Base-by-base conservation (phyloP, 148 eudicot genomes). In the Selenicereus undatus region DNA sequence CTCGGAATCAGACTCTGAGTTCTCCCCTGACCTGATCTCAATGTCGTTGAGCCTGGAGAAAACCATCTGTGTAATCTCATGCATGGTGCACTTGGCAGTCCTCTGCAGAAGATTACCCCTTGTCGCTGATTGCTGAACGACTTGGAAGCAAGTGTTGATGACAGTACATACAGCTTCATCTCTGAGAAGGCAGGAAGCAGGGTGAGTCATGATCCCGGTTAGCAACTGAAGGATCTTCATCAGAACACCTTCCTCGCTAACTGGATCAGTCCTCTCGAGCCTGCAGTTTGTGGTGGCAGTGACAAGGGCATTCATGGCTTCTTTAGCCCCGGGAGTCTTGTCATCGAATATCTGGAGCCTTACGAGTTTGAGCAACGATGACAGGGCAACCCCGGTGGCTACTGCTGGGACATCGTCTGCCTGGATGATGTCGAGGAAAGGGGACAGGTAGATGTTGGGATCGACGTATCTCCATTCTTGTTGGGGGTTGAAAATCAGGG, bases 401-500 rank as follows among this genome's bases (percentile, higher is more conserved):
- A 85, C 62, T 4, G 97, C 97, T 0, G 99, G 97, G 70, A 92
- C 87, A 58, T 93, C 93, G 13, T 95, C 99, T 52, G 97, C 90
- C 75, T 92, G 91, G 21, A 93, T 87, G 21, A 95, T 89, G 79
- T 95, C 99, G 3, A 95, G 86, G 50, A 95, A 95, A 1, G 99
- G 97, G 0, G 94, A 88, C 0, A 95, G 83, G 73, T 95, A 95
- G 2, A 91, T 83, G 5, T 90, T 84, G 17, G 99, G 97, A 75
- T 95, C 97, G 30, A 92, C 76, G 22, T 78, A 85, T n/a, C 84
- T 81, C 99, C 99, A 95, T 84, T 91, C 88, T 69, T 93, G 97
- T 56, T 86, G 91, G 5, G 97, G 97, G 54, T 90, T 93, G 86
- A 93, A 95, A 20, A 93, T 86, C 11, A 92, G 83, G 17, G 93